Evolutionary conservation across 352 stramenopile genomes (phyloP).

Genomic region (Elongisporangium anandrum): DNA sequence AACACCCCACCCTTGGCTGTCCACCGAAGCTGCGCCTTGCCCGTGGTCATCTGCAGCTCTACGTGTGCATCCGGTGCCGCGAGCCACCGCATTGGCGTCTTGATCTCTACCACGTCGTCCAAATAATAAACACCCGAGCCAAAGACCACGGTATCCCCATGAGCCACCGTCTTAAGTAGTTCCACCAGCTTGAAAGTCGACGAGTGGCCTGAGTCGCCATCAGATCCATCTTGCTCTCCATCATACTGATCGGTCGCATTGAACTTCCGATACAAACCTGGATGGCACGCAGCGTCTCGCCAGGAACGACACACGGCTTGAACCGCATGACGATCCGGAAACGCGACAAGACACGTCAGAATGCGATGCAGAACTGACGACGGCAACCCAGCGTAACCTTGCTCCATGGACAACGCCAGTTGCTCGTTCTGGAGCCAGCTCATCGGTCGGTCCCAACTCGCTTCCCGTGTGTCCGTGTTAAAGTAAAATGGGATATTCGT

Average conservation of each 20-base stretch:
- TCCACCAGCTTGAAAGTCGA: conserved; percentile 16
- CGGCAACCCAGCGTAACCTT: conserved; percentile 81
- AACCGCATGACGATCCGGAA: conserved; percentile 39
- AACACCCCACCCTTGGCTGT: conserved; percentile 52
- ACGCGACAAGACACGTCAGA: conserved; percentile 81
- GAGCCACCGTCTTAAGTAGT: conserved; percentile 16
- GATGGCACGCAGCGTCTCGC: conserved; percentile 33
- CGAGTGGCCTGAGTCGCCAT: neutral
- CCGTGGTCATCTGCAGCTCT: conserved; percentile 59
- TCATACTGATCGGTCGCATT: conserved; percentile 41
- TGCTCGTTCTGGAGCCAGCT: conserved; percentile 89
- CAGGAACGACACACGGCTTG: conserved; percentile 57
- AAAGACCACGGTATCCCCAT: conserved; percentile 63
- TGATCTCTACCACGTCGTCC: conserved; percentile 41
- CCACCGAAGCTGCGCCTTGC: conserved; percentile 48
- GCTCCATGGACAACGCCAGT: conserved; percentile 46
- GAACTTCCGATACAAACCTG: conserved; percentile 42
- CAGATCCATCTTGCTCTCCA: neutral
- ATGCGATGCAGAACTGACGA: conserved; percentile 71
- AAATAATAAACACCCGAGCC: conserved; percentile 60
- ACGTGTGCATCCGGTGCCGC: conserved; percentile 54
- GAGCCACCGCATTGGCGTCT: conserved; percentile 37
- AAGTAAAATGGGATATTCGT: conserved; percentile 90
- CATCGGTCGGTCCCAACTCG: conserved; percentile 90
- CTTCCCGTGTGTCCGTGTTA: conserved; percentile 92